These are phyloP conservation scores for Kodamaea kakaduensis DNA, from an alignment of 805 yeast genomes.

Conservation along the genomic window DNA sequence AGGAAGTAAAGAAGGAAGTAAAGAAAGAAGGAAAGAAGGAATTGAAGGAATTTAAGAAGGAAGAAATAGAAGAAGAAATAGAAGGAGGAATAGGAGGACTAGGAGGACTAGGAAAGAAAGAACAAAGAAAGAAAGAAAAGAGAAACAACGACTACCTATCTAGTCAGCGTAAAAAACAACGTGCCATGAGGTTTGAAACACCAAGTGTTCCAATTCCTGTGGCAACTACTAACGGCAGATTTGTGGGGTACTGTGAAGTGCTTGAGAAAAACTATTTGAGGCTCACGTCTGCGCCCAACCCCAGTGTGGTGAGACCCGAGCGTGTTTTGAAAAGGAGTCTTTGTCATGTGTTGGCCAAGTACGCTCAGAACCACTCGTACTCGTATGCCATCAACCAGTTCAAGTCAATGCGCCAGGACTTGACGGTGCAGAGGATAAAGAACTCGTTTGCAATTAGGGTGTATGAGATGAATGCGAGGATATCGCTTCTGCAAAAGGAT, in stretches of 20 bases:
- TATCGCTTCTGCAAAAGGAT: constrained; percentile 81
- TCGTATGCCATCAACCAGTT: constrained; percentile 83
- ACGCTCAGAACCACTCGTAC: constrained; percentile 49
- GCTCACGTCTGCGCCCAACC: constrained; percentile 89
- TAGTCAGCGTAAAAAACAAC: constrained; percentile 34
- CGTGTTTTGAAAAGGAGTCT: constrained; percentile 56
- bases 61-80: neutral
- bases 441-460: constrained; percentile 72
- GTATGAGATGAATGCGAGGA: constrained; percentile 80
- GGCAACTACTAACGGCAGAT: constrained; percentile 5
- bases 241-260: constrained; percentile 59
- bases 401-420: constrained; percentile 88
- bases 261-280: constrained; percentile 80
- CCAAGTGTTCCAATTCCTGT: neutral
- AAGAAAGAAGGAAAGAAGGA: too few relatives aligned
- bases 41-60: too few relatives aligned
- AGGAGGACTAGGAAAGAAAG: neutral
- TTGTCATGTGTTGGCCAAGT: constrained; percentile 49
- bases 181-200: constrained; percentile 49
- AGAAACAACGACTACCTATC: constrained; percentile 20
- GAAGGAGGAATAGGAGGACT: neutral
- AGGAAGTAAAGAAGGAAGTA: neutral
- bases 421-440: constrained; percentile 85
- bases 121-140: too few relatives aligned
- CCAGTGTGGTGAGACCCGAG: constrained; percentile 75